Base-by-base conservation (phyloP, 805 yeast genomes). In the Candida krabiensis region DNA sequence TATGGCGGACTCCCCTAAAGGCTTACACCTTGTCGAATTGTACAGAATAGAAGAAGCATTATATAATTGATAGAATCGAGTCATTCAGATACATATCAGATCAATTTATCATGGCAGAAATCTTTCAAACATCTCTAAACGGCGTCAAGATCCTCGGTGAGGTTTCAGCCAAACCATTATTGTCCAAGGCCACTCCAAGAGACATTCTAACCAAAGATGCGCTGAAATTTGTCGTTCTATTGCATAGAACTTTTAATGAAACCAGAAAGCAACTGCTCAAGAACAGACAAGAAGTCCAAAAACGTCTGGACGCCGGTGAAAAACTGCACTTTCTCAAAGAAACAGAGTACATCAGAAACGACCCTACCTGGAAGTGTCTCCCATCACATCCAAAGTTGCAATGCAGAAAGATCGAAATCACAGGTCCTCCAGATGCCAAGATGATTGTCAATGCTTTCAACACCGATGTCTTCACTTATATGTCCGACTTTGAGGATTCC, bases 401-500 rank as follows among this genome's bases (percentile, higher is more conserved):
- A 43, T 84, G 82, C 60, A 76, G 95, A 67, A 75, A 88, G 58
- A 80, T 79, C 30, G 93, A 85, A 63, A 85, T 85, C 61, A 85
- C 95, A 17, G 95, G 95, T 35, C 95, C 95, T 15, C 85, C 90
- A 37, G 84, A 83, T 58, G 75, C 91, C 48, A 83, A 85, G 53
- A 85, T 85, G 95, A 77, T 85, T 47, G 79, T 85, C 55, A 85
- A 84, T 56, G 93, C 91, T 2, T 71, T 85, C 59, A 85, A 85
- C 64, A 80, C 90, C 0, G 71, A 75, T 38, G 93, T 85, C 30
- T 83, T 83, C 46, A 84, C 93, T 21, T 85, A 85, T 60, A 85
- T 85, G 93, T 81, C 88, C 29, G 95, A 85, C 67, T 83, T 85
- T 55, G 95, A 85, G 63, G 93, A 85, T 62, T 83, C 90, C 13